These are phyloP conservation scores for Sphenostylis stenocarpa DNA, from an alignment of 306 rosid species.

Conservation along the genomic window DNA sequence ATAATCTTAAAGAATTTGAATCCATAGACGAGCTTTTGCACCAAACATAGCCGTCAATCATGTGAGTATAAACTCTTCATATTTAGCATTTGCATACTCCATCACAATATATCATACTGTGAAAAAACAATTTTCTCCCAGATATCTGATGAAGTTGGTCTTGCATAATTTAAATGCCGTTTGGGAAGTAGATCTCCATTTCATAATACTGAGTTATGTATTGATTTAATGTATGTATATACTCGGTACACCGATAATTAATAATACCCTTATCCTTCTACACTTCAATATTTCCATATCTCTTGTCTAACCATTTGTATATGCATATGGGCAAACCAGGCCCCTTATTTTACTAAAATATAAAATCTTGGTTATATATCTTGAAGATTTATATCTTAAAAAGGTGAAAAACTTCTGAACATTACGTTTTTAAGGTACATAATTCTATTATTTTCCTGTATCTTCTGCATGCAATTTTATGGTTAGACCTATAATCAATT, in stretches of 20 bases:
- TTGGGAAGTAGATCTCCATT: neutral
- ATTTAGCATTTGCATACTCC: neutral
- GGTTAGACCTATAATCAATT: neutral
- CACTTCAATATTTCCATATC: neutral
- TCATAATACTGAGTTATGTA: constrained; percentile 9
- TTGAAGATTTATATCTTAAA: neutral
- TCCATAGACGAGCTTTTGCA: constrained; percentile 62
- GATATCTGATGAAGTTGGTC: neutral
- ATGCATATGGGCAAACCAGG: neutral
- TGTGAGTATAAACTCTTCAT: constrained; percentile 35
- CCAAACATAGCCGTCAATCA: constrained; percentile 46
- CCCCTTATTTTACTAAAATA: neutral
- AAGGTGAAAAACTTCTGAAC: neutral
- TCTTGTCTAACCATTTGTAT: constrained; percentile 1
- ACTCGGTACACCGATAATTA: neutral
- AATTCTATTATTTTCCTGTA: neutral
- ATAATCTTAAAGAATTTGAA: constrained; percentile 81
- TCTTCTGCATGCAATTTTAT: neutral
- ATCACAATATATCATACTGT: neutral
- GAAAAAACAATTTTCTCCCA: neutral
- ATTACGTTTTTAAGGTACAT: neutral
- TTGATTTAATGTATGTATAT: neutral
- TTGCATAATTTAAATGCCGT: neutral
- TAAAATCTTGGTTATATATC: neutral
- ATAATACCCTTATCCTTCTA: neutral